Percentiles rank a stretch among this genome's conserved stretches.
phyloP scores from a whole-genome alignment of 1,284 basidiomycete genomes.

The Tilletia walkeri region DNA sequence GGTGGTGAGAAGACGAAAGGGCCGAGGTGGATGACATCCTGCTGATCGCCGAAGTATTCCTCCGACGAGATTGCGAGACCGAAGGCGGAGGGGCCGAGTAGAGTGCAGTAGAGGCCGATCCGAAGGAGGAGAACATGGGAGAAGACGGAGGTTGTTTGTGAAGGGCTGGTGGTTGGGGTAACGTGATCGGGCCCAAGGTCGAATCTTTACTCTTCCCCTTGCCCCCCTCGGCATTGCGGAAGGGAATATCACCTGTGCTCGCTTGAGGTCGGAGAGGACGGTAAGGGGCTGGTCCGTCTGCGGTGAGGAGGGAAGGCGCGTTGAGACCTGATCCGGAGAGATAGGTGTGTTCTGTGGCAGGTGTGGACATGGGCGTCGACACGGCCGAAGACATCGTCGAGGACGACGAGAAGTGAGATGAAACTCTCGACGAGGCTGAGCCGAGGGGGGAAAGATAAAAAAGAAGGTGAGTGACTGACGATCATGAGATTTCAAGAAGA shows the following conservation, averaged over 20 bases:
- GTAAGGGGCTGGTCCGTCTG: conserved; percentile 4
- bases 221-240: not conserved
- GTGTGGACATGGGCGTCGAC: conserved; percentile 12
- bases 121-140: conserved; percentile 13
- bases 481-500: not conserved
- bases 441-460: not conserved
- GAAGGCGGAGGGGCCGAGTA: not conserved
- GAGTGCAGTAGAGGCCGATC: conserved; percentile 7
- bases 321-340: not conserved
- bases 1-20: not conserved
- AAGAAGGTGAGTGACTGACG: not conserved
- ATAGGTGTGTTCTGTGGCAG: conserved; percentile 15
- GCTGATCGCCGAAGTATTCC: too few relatives aligned
- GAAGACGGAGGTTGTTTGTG: not conserved
- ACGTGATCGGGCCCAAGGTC: not conserved
- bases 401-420: conserved; percentile 9
- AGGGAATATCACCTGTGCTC: conserved; percentile 4
- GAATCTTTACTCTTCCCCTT: not conserved
- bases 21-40: not conserved
- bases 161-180: not conserved
- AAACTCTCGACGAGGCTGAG: conserved; percentile 4
- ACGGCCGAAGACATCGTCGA: conserved; percentile 3
- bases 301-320: conserved; percentile 7
- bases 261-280: conserved; percentile 5
- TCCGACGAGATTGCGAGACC: too few relatives aligned